Evolutionary conservation across 2,329 filamentous ascomycete species (phyloP), one percentile per base, ranked within the genome.

Genomic region (Myriosclerotinia curreyana): DNA sequence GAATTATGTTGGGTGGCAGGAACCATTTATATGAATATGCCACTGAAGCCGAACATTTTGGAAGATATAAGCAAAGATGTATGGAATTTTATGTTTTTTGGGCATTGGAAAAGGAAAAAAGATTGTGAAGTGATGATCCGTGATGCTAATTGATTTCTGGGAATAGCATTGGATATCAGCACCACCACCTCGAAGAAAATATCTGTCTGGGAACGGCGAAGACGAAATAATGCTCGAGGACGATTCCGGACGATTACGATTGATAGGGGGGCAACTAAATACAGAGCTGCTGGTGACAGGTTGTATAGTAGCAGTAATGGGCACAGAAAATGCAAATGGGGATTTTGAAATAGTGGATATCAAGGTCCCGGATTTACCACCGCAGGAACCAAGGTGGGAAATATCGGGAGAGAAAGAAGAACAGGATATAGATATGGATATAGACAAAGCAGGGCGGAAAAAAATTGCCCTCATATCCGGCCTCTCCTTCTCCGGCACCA

Each of bases 1-100:
- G 88, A 97, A 78, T 80, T 98, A 44, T 98, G 94, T 79, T 99
- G 94, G 92, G 90, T 99, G 20, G 83, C 88, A 0, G 95, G 96
- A 20, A 99, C 95, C 0, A 86, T 98, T 40, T 99, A 96, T 76
- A 96, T 98, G 89, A 92, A 98, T 68, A 93, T 99, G 91, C 86
- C 90, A 2, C 77, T 97, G 72, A 99, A 99, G 79, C 95, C 96
- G 0, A 96, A 96, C 74, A 94, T 99, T 75, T 79, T 99, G 42
- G 93, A 97, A 66, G 95, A 99, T 71, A 90, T 99, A 50, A 89
- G 91, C 49, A 96, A 96, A 77, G 94, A 97, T 76, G 91, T 93
- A 78, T 69, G 84, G 11, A 40, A 31, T 53, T 6, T 8, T 17
- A 25, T 14, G 22, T 48, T 9, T 4, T 36, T 38, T 48, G 42